Evolutionary conservation across 2,329 filamentous ascomycete genomes (phyloP), one percentile per base, ranked within the genome.

Genomic region (Exophiala phaeomuriformis): DNA sequence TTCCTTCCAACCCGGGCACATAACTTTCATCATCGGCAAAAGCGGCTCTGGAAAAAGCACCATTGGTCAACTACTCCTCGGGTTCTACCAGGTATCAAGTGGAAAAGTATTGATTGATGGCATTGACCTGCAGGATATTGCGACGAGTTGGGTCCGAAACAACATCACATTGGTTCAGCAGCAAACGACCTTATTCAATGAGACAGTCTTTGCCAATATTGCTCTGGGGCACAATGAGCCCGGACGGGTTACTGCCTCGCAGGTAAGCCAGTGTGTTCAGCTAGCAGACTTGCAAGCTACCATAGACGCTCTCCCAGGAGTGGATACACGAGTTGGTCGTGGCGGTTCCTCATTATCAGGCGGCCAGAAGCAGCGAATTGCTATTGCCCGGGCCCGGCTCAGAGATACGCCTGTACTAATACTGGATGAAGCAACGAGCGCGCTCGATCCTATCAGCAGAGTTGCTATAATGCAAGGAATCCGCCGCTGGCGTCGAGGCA

Each of bases 1-100:
- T 56, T 79, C 76, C 59, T 91, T 97, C 53, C 79, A 83, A 0
- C 76, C 84, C 0, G 84, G 86, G 0, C 76, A 86, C 57, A 82
- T 85, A 2, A 88, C 83, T 0, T 96, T 93, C 64, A 75, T 97
- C 1, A 81, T 96, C 47, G 93, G 91, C 0, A 80, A 78, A 63
- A 95, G 89, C 64, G 93, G 93, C 0, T 95, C 88, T 1, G 91
- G 91, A 0, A 97, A 97, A 68, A 95, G 89, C 62, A 97, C 91
- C 0, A 65, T 97, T 1, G 84, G 85, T 1, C 89, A 88, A 64
- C 75, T 97, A 0, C 75, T 97, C 0, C 76, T 90, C 47, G 81
- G 84, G 8, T 86, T 94, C 62, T 95, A 96, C 64, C 73, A 80
- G 4, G 81, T 87, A 0, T 68, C 71, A 0, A 71, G 71, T 0